Conservation (phyloP, 78 protist genomes). For the Pelomyxa schiedti region DNA sequence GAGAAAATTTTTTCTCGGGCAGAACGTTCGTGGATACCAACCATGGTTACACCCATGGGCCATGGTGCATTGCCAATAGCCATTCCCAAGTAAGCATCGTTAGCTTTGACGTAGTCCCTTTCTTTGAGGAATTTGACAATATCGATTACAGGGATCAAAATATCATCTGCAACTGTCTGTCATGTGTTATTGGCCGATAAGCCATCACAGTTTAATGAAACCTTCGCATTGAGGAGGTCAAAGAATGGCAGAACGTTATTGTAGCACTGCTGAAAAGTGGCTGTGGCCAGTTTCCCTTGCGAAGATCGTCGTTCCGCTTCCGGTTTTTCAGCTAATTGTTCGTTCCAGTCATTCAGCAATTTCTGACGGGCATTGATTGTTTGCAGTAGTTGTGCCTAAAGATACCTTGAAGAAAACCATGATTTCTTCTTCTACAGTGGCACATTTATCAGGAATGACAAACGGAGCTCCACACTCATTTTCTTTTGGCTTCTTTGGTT, state of each 20-base stretch:
- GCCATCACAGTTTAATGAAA: background rate
- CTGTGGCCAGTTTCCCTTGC: conserved; percentile 22
- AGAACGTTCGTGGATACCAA: conserved; percentile 83
- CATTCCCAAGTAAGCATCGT: conserved; percentile 63
- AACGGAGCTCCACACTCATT: background rate
- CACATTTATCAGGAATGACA: background rate
- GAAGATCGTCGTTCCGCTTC: conserved; percentile 14
- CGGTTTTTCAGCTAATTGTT: conserved; percentile 8
- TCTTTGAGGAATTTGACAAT: conserved; percentile 19
- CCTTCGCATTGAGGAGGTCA: conserved; percentile 5
- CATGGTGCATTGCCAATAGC: conserved; percentile 92
- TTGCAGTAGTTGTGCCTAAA: background rate
- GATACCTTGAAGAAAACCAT: conserved; percentile 4
- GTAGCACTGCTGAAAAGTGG: conserved; percentile 27
- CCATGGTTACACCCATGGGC: conserved; percentile 84
- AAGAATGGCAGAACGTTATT: conserved; percentile 52
- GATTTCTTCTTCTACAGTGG: background rate
- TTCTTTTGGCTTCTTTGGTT: background rate
- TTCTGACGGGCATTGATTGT: background rate
- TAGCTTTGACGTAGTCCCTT: conserved; percentile 64
- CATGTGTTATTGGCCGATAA: background rate
- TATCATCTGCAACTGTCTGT: conserved; percentile 17
- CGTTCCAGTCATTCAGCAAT: conserved; percentile 29
- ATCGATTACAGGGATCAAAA: conserved; percentile 1
- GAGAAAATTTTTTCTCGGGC: conserved; percentile 71